These are phyloP conservation scores for Daldinia loculata DNA, from an alignment of 495 filamentous ascomycete genomes.

Conservation along the genomic window DNA sequence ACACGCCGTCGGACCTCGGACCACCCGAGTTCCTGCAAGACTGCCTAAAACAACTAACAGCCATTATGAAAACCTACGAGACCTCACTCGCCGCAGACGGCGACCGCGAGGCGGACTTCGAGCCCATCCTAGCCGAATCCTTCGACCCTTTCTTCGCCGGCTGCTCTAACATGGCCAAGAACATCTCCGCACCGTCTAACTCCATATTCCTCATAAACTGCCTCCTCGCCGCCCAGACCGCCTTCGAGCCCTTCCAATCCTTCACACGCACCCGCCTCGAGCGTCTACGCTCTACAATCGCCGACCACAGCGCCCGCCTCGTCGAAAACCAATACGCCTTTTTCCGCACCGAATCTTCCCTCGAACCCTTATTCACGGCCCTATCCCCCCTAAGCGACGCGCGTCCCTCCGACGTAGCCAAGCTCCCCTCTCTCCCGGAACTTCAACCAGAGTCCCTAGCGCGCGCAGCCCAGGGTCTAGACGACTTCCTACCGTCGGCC, in stretches of 20 bases:
- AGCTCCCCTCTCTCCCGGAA: conserved; percentile 33
- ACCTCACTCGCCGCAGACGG: conserved; percentile 70
- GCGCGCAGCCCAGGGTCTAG: conserved; percentile 76
- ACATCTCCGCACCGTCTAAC: conserved; percentile 63
- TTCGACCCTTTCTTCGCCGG: conserved; percentile 85
- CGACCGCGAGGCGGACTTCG: conserved; percentile 71
- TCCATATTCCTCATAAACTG: conserved; percentile 88
- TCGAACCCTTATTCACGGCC: conserved; percentile 72
- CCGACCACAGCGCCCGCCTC: conserved; percentile 55
- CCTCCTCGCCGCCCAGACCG: conserved; percentile 64
- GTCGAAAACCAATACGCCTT: conserved; percentile 69
- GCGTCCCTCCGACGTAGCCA: conserved; percentile 48
- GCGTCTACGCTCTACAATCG: conserved; percentile 58
- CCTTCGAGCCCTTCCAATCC: conserved; percentile 60
- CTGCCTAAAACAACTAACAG: conserved; percentile 75
- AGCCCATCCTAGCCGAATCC: conserved; percentile 79
- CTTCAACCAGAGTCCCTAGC: conserved; percentile 70
- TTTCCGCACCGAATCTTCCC: conserved; percentile 76
- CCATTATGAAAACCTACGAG: conserved; percentile 83
- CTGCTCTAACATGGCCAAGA: conserved; percentile 73
- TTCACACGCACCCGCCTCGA: conserved; percentile 60
- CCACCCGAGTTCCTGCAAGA: conserved; percentile 87
- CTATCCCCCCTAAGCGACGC: conserved; percentile 54
- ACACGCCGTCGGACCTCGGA: conserved; percentile 73
- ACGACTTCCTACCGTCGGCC: conserved; percentile 91